phyloP scores from a whole-genome alignment of 106 monocot species.

The Dactylorhiza incarnata region DNA sequence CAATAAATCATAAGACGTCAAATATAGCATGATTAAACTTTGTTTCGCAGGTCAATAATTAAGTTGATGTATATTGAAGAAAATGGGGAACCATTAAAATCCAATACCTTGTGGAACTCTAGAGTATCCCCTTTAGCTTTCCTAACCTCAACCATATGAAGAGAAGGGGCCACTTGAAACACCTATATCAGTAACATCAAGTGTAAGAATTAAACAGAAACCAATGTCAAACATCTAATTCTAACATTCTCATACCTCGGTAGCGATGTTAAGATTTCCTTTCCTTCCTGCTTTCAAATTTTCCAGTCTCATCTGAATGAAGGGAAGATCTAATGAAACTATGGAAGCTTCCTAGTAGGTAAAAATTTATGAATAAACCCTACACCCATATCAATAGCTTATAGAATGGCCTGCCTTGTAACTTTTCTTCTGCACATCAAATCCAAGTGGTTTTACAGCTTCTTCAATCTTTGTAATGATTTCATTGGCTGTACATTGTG shows the following conservation, averaged over 20 bases:
- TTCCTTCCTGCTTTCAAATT: constrained; percentile 95
- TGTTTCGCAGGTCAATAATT: too few species aligned
- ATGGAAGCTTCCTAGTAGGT: background rate
- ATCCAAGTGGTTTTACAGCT: constrained; percentile 92
- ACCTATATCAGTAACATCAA: constrained; percentile 29
- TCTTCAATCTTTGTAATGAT: constrained; percentile 91
- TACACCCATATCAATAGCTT: background rate
- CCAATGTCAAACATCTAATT: background rate
- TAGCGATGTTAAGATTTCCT: constrained; percentile 86
- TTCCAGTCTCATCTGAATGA: constrained; percentile 70
- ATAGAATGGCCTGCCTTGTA: constrained; percentile 48
- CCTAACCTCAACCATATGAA: constrained; percentile 88
- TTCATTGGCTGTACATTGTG: constrained; percentile 77
- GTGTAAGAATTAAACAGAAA: constrained; percentile 4
- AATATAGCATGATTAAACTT: too few species aligned
- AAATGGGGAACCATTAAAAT: background rate
- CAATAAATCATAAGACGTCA: too few species aligned
- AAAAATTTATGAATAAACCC: background rate
- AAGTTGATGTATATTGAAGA: background rate
- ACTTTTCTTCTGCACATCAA: constrained; percentile 91
- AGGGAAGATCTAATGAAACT: background rate
- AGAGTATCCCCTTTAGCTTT: constrained; percentile 92
- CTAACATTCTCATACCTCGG: constrained; percentile 48
- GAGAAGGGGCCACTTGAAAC: constrained; percentile 88
- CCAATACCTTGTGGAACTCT: constrained; percentile 81